A percentile compares a stretch with the other conserved stretches of the same genome.
phyloP scores from a whole-genome alignment of 176 grass and related monocot species.

The Eleusine coracana region DNA sequence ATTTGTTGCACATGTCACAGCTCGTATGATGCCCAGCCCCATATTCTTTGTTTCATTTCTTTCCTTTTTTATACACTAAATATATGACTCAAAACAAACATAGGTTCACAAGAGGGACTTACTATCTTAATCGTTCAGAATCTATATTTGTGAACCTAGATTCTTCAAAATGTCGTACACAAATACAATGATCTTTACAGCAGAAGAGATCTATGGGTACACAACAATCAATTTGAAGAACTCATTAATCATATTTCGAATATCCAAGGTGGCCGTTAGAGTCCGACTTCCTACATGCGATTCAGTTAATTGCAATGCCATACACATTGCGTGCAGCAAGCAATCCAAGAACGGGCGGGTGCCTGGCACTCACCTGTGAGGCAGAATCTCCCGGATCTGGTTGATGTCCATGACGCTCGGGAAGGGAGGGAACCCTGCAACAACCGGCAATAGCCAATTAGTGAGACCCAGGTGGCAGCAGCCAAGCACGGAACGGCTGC shows the following conservation, averaged over 20 bases:
- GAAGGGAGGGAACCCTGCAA: conserved; percentile 52
- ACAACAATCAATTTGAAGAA: neutral
- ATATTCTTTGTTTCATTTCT: neutral
- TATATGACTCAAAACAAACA: neutral
- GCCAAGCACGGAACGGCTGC: neutral
- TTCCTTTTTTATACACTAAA: neutral
- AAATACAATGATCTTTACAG: neutral
- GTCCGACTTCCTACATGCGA: neutral
- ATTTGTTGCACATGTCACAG: neutral
- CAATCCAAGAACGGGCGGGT: neutral
- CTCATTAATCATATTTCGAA: no score
- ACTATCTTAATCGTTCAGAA: neutral
- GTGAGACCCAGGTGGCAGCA: neutral
- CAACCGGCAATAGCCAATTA: neutral
- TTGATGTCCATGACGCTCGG: conserved; percentile 65
- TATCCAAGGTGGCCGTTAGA: no score
- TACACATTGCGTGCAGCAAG: neutral
- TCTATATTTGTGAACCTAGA: neutral
- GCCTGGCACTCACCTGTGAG: conserved; percentile 43
- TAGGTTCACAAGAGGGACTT: neutral
- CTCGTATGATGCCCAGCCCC: neutral
- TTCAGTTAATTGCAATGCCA: neutral
- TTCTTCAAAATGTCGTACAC: neutral
- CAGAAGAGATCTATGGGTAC: neutral
- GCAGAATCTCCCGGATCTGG: conserved; percentile 60